These are phyloP conservation scores for Auxenochlorella protothecoides DNA, from an alignment of 139 green algal genomes.

Conservation along the genomic window DNA sequence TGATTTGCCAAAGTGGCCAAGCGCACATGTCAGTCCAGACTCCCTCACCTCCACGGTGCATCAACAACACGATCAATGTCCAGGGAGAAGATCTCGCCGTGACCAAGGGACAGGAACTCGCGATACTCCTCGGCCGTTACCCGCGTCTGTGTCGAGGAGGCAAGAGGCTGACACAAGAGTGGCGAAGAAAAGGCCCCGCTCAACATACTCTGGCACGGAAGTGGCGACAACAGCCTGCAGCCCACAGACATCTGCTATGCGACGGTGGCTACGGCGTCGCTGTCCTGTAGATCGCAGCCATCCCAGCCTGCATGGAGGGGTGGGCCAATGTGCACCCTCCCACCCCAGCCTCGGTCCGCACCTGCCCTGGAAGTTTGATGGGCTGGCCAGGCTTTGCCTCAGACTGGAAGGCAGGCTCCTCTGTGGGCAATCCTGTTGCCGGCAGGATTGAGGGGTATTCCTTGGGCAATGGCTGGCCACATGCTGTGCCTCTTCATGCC, in stretches of 20 bases:
- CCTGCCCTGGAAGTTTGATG: constrained; percentile 75
- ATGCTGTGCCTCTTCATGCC: too few relatives aligned
- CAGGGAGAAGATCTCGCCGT: constrained; percentile 79
- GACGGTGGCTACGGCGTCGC: too few relatives aligned
- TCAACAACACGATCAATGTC: constrained; percentile 68
- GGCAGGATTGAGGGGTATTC: background rate
- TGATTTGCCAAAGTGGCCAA: background rate
- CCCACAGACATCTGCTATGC: too few relatives aligned
- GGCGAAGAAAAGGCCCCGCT: too few relatives aligned
- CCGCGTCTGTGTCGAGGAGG: too few relatives aligned
- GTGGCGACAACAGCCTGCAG: too few relatives aligned
- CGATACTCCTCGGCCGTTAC: constrained; percentile 71
- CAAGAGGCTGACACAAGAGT: too few relatives aligned
- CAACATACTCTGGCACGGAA: too few relatives aligned
- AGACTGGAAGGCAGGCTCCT: constrained; percentile 45
- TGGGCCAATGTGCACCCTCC: too few relatives aligned
- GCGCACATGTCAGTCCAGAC: background rate
- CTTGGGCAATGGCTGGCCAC: too few relatives aligned
- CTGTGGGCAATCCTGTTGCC: background rate
- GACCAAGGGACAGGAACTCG: constrained; percentile 76
- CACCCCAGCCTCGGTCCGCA: background rate
- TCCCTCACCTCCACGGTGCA: constrained; percentile 44
- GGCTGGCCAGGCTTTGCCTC: constrained; percentile 37
- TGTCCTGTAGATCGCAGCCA: too few relatives aligned
- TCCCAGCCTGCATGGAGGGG: too few relatives aligned